Base-by-base conservation (phyloP, 768 basidiomycete genomes). In the Hericium erinaceus region DNA sequence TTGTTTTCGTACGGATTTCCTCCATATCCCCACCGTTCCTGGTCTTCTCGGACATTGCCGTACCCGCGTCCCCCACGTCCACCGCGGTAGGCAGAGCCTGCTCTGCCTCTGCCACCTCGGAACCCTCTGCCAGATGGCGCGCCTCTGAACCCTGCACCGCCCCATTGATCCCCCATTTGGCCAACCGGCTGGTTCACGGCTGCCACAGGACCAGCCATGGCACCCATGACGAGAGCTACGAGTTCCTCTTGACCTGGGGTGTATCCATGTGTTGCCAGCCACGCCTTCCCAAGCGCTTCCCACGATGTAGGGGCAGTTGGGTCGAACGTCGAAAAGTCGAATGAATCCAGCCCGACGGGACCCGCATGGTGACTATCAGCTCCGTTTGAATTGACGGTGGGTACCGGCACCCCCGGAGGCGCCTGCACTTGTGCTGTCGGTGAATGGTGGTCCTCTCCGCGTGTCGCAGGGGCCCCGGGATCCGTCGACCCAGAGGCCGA, bases 241-340 rank as follows among this genome's bases (percentile, higher is more conserved):
- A 92, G 78, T 65, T 91, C 79, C 64, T 89, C 84, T 64, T 85
- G 83, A 57, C 86, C 78, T 28, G 90, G 90, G 62, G 74, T 52
- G 64, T 80, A 77, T 44, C 88, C 86, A 69, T 87, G 72, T 54
- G 87, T 84, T 57, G 76, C 75, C 67, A 77, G 72, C 88, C 87
- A 92, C 76, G 89, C 83, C 67, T 81, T 82, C 68, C 86, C 87
- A 58, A 94, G 80, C 57, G 80, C 78, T 74, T 86, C 83, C 92
- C 92, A 94, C 68, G 87, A 84, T 54, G 80, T 70, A 55, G 91
- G 80, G 48, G 79, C 76, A 28, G 84, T 84, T 56, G 82, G 83
- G 75, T 92, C 80, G 79, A 93, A 93, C 50, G 79, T 77, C 61
- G 78, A 66, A 64, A 82, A 73, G 73, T 90, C 80, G 78, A 92